Evolutionary conservation across 2,329 filamentous ascomycete genomes (phyloP), one percentile per base, ranked within the genome.

Genomic region (Colletotrichum eleusines): DNA sequence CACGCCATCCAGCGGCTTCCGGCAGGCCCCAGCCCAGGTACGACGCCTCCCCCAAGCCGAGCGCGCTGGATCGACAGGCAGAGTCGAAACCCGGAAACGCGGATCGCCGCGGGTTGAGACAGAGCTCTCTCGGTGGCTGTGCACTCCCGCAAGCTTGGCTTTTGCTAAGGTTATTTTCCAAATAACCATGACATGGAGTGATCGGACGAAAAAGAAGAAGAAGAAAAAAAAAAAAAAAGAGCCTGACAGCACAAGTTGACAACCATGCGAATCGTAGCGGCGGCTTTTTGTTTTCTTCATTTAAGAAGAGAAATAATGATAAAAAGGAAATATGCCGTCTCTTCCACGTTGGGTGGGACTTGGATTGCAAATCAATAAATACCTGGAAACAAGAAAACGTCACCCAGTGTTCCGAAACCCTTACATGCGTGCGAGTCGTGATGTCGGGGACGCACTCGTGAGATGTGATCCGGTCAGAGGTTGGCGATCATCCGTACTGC

Each of bases 31-130:
- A 46, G 2, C n/a, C n/a, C 59, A 44, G 59, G 16, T 40, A 26
- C 59, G 20, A 40, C 31, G 31, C 44, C 14, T 12, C 9, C 35
- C 7, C 11, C 11, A 11, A 2, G 11, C 4, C 16, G 12, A 28
- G 31, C 59, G 59, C 44, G 33, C 59, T 51, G 12, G 59, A 61
- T 61, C 44, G 59, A 61, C 44, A 51, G 44, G 59, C 59, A 28
- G 28, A 26, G 23, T 28, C 59, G 9, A 28, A 23, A 50, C 44
- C 59, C n/a, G 59, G 44, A 61, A 61, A 51, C 59, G 31, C 44
- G n/a, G n/a, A 20, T 20, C 9, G 20, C 9, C 14, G 44, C 8
- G 40, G 3, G 14, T n/a, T 51, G 59, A 61, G 59, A 61, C 59
- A 31, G 31, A 5, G 26, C 1, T 5, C 1, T 5, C 14, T 16